Base-by-base conservation (phyloP, 768 basidiomycete genomes). In the Mycena sanguinolenta region DNA sequence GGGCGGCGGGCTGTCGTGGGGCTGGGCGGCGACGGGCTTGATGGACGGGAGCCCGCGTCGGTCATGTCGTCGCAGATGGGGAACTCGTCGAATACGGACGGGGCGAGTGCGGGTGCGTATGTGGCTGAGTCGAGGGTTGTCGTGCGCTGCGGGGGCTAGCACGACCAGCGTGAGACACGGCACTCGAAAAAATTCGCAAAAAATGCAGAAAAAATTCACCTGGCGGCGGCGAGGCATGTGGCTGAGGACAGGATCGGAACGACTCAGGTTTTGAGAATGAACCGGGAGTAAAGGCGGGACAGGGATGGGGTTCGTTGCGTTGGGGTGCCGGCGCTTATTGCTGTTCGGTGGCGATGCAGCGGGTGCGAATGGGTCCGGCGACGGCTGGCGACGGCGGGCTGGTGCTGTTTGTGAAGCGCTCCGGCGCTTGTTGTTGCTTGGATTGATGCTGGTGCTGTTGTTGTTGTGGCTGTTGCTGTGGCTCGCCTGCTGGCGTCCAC, bases 31-130 rank as follows among this genome's bases (percentile, higher is more conserved):
- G 19, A 19, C 28, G 61, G 54, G 7, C 54, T 36, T 6, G 55
- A 44, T 1, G 61, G 65, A 8, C 60, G 65, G 28, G 79, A 77
- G 28, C 80, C 83, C 6, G 81, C 82, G 53, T 91, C 90, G 46
- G 86, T n/a, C 72, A 86, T 85, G 74, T 95, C 93, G 71, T 94
- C 92, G 73, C 92, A 94, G 53, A 95, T 80, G 3, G 91, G 92
- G 78, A 93, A 93, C 39, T 21, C 49, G 58, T 44, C 49, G 50
- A 39, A 80, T 82, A 54, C 68, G n/a, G 30, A 36, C 28, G 42
- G 61, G 0, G 46, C 4, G 46, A 46, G 23, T 1, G 46, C n/a
- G 21, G 46, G 61, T 7, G 46, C 4, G 46, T n/a, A 46, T 1
- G 46, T n/a, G 21, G 46, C 42, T 14, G 74, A 58, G 55, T 77